Evolutionary conservation across 495 filamentous ascomycete genomes (phyloP).

Genomic region (Talaromyces borbonicus): DNA sequence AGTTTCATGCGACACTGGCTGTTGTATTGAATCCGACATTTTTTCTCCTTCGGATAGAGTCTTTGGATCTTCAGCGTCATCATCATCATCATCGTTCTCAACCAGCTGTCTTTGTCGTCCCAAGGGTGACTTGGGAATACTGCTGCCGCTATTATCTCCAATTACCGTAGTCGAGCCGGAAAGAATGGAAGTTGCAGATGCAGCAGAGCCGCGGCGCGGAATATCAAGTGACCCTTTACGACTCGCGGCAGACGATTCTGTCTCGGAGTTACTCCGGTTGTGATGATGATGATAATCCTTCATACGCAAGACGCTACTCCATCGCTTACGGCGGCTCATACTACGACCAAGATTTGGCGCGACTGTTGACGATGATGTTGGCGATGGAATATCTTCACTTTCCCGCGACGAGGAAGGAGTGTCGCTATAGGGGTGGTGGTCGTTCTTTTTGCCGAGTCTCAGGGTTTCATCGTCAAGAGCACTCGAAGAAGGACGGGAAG

Average conservation of each 20-base stretch:
- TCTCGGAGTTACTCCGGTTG: background rate
- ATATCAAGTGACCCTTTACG: background rate
- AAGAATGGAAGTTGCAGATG: background rate
- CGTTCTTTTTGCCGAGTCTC: no score
- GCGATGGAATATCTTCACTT: slow-evolving; percentile 17
- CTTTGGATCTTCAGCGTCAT: background rate
- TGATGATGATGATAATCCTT: slow-evolving; percentile 29
- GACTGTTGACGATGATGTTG: slow-evolving; percentile 3
- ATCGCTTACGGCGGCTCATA: slow-evolving; percentile 33
- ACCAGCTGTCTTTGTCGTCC: background rate
- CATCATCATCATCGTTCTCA: background rate
- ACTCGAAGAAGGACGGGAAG: no score
- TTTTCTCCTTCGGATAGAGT: background rate
- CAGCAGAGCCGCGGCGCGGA: background rate
- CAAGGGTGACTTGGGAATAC: slow-evolving; percentile 3
- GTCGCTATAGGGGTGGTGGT: no score
- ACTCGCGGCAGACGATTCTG: background rate
- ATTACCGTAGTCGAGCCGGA: background rate
- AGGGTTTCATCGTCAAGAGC: no score
- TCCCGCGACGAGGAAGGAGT: background rate
- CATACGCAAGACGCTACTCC: slow-evolving; percentile 34
- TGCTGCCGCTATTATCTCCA: no score
- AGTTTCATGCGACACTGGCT: no score
- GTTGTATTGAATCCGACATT: no score
- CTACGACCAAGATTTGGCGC: slow-evolving; percentile 27